Conservation (phyloP, 1,284 basidiomycete genomes). For the Ceratobasidium papillatum region DNA sequence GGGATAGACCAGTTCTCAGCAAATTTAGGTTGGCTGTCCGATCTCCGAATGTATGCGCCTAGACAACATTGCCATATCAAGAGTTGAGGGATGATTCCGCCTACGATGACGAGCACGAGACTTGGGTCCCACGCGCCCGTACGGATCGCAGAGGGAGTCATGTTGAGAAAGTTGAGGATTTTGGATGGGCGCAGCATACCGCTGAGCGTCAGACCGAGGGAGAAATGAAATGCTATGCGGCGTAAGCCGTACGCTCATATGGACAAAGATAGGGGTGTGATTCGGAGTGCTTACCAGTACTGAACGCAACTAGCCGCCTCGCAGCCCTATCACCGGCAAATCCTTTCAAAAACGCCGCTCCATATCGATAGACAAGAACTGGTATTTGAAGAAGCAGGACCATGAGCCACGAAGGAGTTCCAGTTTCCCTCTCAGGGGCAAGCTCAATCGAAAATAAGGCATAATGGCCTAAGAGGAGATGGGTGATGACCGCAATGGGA, state of each 20-base stretch:
- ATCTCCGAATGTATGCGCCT: background rate
- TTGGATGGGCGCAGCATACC: conserved; percentile 35
- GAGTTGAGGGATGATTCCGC: conserved; percentile 26
- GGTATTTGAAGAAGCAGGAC: conserved; percentile 20
- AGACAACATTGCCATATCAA: conserved; percentile 14
- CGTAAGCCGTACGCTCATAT: background rate
- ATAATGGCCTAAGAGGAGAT: background rate
- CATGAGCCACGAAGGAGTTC: background rate
- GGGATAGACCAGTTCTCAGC: conserved; percentile 14
- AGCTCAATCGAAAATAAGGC: background rate
- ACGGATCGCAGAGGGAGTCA: conserved; percentile 20
- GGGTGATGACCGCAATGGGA: background rate
- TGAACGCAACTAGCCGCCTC: conserved; percentile 21
- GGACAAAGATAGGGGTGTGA: background rate
- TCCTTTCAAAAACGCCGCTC: conserved; percentile 19
- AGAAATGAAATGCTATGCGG: conserved; percentile 27
- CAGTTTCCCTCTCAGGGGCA: background rate
- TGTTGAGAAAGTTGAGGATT: conserved; percentile 18
- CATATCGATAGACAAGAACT: conserved; percentile 2
- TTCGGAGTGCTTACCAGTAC: background rate
- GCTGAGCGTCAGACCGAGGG: conserved; percentile 19
- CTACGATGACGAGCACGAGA: conserved; percentile 8
- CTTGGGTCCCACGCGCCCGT: conserved; percentile 17
- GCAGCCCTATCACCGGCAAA: conserved; percentile 1
- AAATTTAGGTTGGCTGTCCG: conserved; percentile 7